phyloP scores from a whole-genome alignment of 2,329 filamentous ascomycete species.

The Metarhizium anisopliae region DNA sequence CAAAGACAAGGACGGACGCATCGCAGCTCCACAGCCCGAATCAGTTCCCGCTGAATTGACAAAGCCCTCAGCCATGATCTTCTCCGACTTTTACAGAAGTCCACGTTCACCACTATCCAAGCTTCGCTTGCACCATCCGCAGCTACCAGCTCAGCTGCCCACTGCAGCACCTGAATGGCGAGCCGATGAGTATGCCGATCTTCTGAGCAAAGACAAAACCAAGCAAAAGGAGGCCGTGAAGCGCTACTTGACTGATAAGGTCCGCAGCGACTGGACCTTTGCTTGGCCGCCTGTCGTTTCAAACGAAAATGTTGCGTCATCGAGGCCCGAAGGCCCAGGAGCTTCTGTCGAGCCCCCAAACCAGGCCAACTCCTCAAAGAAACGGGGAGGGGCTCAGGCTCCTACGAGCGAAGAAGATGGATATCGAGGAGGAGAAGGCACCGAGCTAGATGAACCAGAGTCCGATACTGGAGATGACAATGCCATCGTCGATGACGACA shows the following conservation, averaged over 20 bases:
- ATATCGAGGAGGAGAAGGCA: conserved; percentile 29
- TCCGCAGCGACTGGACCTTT: conserved; percentile 54
- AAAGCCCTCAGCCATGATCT: conserved; percentile 35
- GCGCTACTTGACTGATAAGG: conserved; percentile 41
- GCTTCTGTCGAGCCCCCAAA: not conserved
- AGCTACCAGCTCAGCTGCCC: conserved; percentile 20
- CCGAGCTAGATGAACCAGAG: conserved; percentile 24
- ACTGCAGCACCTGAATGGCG: conserved; percentile 23
- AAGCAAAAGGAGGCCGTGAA: conserved; percentile 56
- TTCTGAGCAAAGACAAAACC: conserved; percentile 51
- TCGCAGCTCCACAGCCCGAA: not conserved
- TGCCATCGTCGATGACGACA: conserved; percentile 31
- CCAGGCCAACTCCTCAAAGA: not conserved
- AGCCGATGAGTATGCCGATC: conserved; percentile 49
- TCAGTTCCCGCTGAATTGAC: not conserved
- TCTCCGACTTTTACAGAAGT: conserved; percentile 50
- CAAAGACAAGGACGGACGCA: not conserved
- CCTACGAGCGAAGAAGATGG: conserved; percentile 25
- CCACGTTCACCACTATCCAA: conserved; percentile 44
- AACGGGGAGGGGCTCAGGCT: conserved; percentile 16
- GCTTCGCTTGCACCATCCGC: conserved; percentile 31
- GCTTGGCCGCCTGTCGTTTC: conserved; percentile 36
- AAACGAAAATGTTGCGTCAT: not conserved
- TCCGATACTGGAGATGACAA: conserved; percentile 12
- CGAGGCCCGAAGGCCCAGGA: not conserved